Conservation (phyloP, 2,329 filamentous ascomycete species). For the Colletotrichum sp. region DNA sequence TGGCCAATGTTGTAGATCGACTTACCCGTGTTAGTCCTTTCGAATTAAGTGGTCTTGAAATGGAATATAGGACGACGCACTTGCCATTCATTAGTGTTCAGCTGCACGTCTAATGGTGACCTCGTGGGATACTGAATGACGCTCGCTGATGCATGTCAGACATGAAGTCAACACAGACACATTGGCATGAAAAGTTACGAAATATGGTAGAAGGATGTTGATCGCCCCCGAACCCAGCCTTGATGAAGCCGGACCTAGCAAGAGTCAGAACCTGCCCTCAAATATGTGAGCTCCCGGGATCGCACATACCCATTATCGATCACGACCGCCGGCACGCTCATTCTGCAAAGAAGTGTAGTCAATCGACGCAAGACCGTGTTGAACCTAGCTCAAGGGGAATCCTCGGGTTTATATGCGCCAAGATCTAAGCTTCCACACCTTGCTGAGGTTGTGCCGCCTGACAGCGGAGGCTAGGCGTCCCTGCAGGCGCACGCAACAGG, state of each 20-base stretch:
- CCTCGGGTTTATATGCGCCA: neutral
- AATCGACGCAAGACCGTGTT: neutral
- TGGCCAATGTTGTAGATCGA: neutral
- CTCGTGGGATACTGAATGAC: neutral
- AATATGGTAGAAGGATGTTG: neutral
- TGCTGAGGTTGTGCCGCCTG: neutral
- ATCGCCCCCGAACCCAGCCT: neutral
- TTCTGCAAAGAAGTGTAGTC: neutral
- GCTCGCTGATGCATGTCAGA: neutral
- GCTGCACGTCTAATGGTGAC: neutral
- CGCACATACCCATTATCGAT: neutral
- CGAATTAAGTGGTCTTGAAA: accelerated
- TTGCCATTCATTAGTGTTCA: neutral
- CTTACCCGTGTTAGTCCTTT: neutral
- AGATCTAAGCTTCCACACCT: neutral
- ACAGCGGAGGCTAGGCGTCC: neutral
- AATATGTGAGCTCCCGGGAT: too few relatives aligned
- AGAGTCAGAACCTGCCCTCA: accelerated
- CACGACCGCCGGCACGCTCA: neutral
- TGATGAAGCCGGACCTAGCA: neutral
- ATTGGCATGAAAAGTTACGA: neutral
- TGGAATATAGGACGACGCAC: neutral
- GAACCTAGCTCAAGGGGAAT: neutral
- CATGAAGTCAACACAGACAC: neutral
- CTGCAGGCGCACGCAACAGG: neutral